A percentile compares a stretch with the other conserved stretches of the same genome.
Conservation (phyloP, 345 rosid species). For the Gossypium sturtianum region DNA sequence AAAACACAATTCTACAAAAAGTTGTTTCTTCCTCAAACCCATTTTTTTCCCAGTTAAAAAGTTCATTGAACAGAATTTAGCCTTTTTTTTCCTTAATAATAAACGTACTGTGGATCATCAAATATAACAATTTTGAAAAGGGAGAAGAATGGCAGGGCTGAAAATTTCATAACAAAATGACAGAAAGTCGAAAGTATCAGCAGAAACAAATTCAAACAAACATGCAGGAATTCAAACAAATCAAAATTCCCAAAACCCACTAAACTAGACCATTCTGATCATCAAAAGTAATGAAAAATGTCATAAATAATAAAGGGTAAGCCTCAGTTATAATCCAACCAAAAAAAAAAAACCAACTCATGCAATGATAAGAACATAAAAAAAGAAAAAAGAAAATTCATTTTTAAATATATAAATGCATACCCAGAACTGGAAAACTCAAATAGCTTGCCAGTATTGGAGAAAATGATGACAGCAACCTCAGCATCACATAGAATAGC, state of each 20-base stretch:
- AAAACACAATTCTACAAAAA: background rate
- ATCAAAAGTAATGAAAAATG: background rate
- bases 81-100: background rate
- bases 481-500: conserved; percentile 90
- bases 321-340: too few species aligned
- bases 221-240: conserved; percentile 17
- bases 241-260: background rate
- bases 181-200: background rate
- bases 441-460: conserved; percentile 85
- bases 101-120: background rate
- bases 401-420: background rate
- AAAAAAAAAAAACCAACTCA: background rate
- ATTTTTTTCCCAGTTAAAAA: background rate
- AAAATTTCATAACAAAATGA: conserved; percentile 5
- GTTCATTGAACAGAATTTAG: background rate
- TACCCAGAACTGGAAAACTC: conserved; percentile 84
- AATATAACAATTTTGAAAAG: background rate
- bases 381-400: background rate
- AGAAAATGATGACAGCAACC: conserved; percentile 89
- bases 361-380: background rate
- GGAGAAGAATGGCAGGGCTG: background rate
- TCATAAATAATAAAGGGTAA: background rate
- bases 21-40: background rate
- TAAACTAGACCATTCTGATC: background rate
- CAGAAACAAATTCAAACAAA: conserved; percentile 12